These are phyloP conservation scores for Artemisia princeps DNA, from an alignment of 140 eudicot genomes.

Conservation along the genomic window DNA sequence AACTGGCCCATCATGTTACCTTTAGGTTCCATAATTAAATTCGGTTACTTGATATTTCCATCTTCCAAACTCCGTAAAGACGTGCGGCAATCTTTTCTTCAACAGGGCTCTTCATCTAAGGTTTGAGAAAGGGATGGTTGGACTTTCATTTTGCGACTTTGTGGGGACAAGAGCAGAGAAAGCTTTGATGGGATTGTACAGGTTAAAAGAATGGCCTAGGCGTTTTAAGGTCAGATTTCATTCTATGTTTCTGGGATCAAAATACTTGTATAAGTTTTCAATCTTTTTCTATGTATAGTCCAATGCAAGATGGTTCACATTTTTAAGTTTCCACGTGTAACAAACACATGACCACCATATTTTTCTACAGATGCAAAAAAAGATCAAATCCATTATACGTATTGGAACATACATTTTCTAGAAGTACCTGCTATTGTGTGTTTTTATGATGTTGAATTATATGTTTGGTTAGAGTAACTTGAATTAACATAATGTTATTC, in stretches of 20 bases:
- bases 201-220: slow-evolving; percentile 89
- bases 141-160: slow-evolving; percentile 93
- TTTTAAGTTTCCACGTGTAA: not conserved
- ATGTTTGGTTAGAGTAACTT: not conserved
- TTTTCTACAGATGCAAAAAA: not conserved
- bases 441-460: slow-evolving; percentile 13
- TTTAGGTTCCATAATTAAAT: not conserved
- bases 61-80: slow-evolving; percentile 7
- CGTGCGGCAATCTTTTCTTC: slow-evolving; percentile 7
- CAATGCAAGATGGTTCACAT: no score
- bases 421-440: not conserved
- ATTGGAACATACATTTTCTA: slow-evolving; percentile 3
- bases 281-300: not conserved
- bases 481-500: slow-evolving; percentile 13
- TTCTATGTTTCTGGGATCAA: slow-evolving; percentile 5
- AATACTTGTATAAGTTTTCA: slow-evolving; percentile 8
- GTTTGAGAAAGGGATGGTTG: slow-evolving; percentile 98
- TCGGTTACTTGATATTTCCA: not conserved
- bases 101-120: slow-evolving; percentile 96
- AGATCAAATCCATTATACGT: not conserved
- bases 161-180: slow-evolving; percentile 88
- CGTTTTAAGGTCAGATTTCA: slow-evolving; percentile 53
- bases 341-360: not conserved
- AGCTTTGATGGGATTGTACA: slow-evolving; percentile 69
- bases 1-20: not conserved